Evolutionary conservation across 306 rosid genomes (phyloP), one percentile per base, ranked within the genome.

Genomic region (Prunus dulcis): DNA sequence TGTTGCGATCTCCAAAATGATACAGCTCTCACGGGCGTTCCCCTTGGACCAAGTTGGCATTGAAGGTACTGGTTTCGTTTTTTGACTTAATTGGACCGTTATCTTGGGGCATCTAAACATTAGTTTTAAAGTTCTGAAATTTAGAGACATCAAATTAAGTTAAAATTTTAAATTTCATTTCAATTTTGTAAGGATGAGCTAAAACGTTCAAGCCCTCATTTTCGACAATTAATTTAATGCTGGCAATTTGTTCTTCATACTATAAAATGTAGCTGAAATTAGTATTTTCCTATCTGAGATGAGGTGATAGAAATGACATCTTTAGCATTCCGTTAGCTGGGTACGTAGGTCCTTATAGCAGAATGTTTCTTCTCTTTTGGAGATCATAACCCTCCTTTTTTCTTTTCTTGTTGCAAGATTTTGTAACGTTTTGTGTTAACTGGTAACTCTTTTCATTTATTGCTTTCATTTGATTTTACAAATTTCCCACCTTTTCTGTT

Each of bases 1-100:
- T 62, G 88, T 92, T 61, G 80, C 91, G 84, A 89, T 95, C 73
- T 89, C 97, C 56, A 95, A 91, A 72, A 76, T 91, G 89, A 80
- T 86, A 3, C 97, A 91, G 68, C 84, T 85, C 8, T 83, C 89
- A 0, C 85, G 97, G 47, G 92, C 91, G 52, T 71, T 89, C 27
- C 51, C 93, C 2, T 81, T 77, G 53, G 79, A 81, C 68, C 89
- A 87, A 53, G 79, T 89, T 78, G 78, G 72, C 18, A 49, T 84
- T 69, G 77, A 86, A 87, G 98, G 98, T 95, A 57, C 47, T 56
- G 0, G 8, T 8, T 19, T 15, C 17, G 73, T 73, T 15, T 25
- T 58, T 41, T 13, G 55, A 50, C 47, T 12, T 9, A 12, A 53
- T 19, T 38, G 11, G 25, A 64, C 47, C 25, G 49, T 64, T 64